phyloP scores from a whole-genome alignment of 75 land plant species.

The Selaginella tamariscina region DNA sequence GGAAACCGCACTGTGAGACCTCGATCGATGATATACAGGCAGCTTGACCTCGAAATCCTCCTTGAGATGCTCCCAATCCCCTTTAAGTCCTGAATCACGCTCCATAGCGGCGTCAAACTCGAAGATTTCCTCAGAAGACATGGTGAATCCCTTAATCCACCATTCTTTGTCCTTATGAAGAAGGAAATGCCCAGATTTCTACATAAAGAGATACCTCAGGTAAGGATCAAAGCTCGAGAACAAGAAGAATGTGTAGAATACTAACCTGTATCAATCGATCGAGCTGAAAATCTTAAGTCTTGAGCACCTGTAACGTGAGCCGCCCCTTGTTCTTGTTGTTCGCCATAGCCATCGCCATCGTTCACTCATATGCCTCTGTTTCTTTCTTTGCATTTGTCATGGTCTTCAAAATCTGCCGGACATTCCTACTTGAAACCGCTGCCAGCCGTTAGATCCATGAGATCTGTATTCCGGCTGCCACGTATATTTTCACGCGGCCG shows the following conservation, averaged over 20 bases:
- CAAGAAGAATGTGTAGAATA: too few relatives aligned
- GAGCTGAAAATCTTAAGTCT: too few relatives aligned
- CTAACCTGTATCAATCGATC: too few relatives aligned
- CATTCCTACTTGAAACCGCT: background rate
- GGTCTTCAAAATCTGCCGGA: background rate
- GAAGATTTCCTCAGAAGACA: background rate
- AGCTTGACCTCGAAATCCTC: slow-evolving; percentile 56
- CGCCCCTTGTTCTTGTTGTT: background rate
- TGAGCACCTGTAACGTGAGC: too few relatives aligned
- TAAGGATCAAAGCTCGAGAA: too few relatives aligned
- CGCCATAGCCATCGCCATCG: slow-evolving; percentile 1
- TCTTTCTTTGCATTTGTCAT: slow-evolving; percentile 2
- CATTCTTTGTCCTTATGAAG: background rate
- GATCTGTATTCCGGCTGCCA: background rate
- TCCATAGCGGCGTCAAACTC: background rate
- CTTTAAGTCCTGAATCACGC: background rate
- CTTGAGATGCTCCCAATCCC: slow-evolving; percentile 69
- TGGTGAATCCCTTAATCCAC: background rate
- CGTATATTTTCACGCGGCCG: background rate
- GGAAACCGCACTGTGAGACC: slow-evolving; percentile 19
- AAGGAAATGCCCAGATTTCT: too few relatives aligned
- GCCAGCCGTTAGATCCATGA: background rate
- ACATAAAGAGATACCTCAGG: too few relatives aligned
- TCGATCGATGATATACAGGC: slow-evolving; percentile 27
- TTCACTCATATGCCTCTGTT: background rate